Percentiles rank a stretch among this genome's conserved stretches.
phyloP scores from a whole-genome alignment of 2,329 filamentous ascomycete genomes.

The Neopestalotiopsis clavispora region DNA sequence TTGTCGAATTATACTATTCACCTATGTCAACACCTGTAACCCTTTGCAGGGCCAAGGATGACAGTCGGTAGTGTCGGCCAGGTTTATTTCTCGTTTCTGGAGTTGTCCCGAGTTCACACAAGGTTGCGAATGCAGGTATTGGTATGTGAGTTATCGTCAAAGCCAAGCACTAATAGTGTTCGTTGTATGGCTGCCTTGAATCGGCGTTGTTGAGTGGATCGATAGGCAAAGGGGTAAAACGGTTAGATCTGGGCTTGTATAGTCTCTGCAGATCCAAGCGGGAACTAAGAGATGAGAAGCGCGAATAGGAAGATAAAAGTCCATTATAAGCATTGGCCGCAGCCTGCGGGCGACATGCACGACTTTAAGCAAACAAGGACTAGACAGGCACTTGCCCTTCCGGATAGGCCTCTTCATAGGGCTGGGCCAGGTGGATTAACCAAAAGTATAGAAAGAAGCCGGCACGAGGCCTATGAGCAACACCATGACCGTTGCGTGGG shows the following conservation, averaged over 20 bases:
- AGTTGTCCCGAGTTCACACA: background rate
- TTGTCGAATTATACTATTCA: slow-evolving; percentile 2
- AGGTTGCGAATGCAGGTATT: background rate
- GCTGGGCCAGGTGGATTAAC: slow-evolving; percentile 10
- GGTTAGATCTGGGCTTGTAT: background rate
- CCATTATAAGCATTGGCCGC: slow-evolving; percentile 14
- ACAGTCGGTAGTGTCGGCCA: background rate
- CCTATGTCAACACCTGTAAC: background rate
- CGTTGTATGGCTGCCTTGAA: background rate
- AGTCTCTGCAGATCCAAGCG: slow-evolving; percentile 8
- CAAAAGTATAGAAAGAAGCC: slow-evolving; percentile 11
- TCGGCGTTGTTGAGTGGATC: slow-evolving; percentile 8
- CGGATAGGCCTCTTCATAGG: slow-evolving; percentile 16
- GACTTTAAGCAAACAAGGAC: slow-evolving; percentile 17
- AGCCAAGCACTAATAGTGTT: background rate
- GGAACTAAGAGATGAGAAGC: slow-evolving; percentile 16
- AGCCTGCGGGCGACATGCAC: slow-evolving; percentile 5
- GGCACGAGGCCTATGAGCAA: slow-evolving; percentile 6
- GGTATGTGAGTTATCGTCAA: background rate
- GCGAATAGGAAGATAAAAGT: slow-evolving; percentile 19
- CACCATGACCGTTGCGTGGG: slow-evolving; percentile 7
- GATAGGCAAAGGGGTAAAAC: background rate
- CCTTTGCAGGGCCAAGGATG: slow-evolving; percentile 3
- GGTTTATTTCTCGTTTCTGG: background rate
- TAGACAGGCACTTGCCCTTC: slow-evolving; percentile 8